A percentile compares a stretch with the other conserved stretches of the same genome.
These are phyloP conservation scores for Dentipellis fragilis DNA, from an alignment of 768 basidiomycete genomes.

Conservation along the genomic window DNA sequence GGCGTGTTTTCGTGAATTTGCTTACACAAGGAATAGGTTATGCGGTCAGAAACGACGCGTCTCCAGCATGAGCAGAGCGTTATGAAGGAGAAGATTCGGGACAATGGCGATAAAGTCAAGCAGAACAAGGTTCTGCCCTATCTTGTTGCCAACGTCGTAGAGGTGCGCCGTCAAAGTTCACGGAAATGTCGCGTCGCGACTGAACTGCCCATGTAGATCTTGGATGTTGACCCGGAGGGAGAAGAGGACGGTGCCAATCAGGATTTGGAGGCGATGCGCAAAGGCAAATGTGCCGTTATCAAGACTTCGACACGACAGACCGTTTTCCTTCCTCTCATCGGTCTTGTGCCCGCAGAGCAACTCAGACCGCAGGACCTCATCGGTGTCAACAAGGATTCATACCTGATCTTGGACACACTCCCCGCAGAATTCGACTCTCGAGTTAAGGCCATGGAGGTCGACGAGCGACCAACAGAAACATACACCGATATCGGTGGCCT, in stretches of 20 bases:
- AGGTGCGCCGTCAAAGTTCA: constrained; percentile 40
- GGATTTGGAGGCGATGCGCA: constrained; percentile 91
- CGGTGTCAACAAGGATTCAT: constrained; percentile 99
- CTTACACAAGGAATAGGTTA: constrained; percentile 50
- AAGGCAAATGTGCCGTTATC: constrained; percentile 97
- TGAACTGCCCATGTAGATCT: constrained; percentile 44
- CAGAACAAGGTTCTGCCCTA: constrained; percentile 99
- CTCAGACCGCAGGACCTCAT: constrained; percentile 90
- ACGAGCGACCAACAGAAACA: constrained; percentile 93
- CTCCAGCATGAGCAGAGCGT: constrained; percentile 89
- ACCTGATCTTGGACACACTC: constrained; percentile 89
- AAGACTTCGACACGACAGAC: constrained; percentile 99
- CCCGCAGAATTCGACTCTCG: constrained; percentile 97
- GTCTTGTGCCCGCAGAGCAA: constrained; percentile 87
- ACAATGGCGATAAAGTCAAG: constrained; percentile 97
- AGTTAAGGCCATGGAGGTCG: constrained; percentile 99
- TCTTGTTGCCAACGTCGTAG: constrained; percentile 94
- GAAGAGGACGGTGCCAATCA: constrained; percentile 95
- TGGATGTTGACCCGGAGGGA: constrained; percentile 87
- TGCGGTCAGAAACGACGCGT: constrained; percentile 89
- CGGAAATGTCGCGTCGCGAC: background rate
- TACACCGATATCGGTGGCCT: constrained; percentile 97
- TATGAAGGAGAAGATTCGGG: constrained; percentile 98
- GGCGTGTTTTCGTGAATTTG: too few species aligned
- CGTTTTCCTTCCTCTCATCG: constrained; percentile 95